phyloP scores from a whole-genome alignment of 176 grass and related monocot genomes.

The Hyparrhenia diplandra region DNA sequence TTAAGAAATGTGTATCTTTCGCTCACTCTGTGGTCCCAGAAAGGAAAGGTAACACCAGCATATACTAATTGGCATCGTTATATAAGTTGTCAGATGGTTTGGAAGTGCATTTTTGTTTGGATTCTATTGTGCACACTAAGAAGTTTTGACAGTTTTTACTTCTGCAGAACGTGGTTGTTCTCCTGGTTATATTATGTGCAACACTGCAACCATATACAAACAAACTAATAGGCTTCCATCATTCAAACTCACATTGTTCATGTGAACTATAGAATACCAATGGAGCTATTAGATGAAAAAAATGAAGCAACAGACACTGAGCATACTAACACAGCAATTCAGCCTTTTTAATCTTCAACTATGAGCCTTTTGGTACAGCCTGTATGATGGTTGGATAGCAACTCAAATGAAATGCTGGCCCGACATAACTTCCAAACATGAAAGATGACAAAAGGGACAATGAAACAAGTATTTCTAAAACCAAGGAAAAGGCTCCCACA shows the following conservation, averaged over 20 bases:
- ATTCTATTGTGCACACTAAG: background rate
- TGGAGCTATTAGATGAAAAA: conserved; percentile 14
- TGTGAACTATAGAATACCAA: background rate
- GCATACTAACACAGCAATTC: background rate
- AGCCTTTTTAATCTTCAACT: background rate
- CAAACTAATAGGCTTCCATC: background rate
- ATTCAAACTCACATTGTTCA: background rate
- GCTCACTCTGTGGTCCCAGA: conserved; percentile 4
- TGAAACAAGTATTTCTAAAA: conserved; percentile 48
- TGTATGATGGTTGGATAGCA: conserved; percentile 24
- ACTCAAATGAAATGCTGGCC: conserved; percentile 23
- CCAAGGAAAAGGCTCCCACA: conserved; percentile 44
- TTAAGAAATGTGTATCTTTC: conserved; percentile 12
- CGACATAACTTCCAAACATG: conserved; percentile 36
- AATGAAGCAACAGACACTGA: background rate
- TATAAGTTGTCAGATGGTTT: conserved; percentile 15
- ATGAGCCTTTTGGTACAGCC: conserved; percentile 8
- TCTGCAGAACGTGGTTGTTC: background rate
- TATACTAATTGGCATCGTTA: background rate
- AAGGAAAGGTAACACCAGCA: conserved; percentile 4
- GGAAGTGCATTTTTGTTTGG: background rate
- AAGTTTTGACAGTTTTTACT: background rate
- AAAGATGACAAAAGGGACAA: conserved; percentile 48
- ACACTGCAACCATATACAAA: background rate
- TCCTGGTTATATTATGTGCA: background rate